A percentile compares a stretch with the other conserved stretches of the same genome.
Conservation (phyloP, 441 rosid species). For the Bocquillonia castaneifolia region DNA sequence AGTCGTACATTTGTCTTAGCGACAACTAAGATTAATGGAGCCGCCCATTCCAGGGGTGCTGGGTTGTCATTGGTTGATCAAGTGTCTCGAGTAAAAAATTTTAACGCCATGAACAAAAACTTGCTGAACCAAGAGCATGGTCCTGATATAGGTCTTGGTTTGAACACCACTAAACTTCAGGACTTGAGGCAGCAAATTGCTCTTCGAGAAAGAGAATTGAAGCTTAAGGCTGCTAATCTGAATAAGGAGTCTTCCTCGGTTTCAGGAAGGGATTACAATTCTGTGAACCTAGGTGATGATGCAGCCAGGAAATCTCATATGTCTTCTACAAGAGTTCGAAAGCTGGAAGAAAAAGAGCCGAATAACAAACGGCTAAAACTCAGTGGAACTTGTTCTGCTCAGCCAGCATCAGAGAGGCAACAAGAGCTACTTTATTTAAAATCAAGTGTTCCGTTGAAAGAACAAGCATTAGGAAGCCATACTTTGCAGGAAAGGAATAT, state of each 20-base stretch:
- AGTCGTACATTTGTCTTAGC: slow-evolving; percentile 41
- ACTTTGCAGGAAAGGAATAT: slow-evolving; percentile 23
- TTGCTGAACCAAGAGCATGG: slow-evolving; percentile 39
- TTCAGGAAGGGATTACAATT: slow-evolving; percentile 24
- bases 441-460: slow-evolving; percentile 33
- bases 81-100: slow-evolving; percentile 36
- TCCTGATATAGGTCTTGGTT: slow-evolving; percentile 39
- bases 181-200: slow-evolving; percentile 95
- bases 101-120: slow-evolving; percentile 33
- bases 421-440: slow-evolving; percentile 30
- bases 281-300: slow-evolving; percentile 30
- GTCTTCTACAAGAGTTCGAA: slow-evolving; percentile 36
- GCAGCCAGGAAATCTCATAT: slow-evolving; percentile 33
- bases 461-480: slow-evolving; percentile 26
- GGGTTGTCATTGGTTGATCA: slow-evolving; percentile 34
- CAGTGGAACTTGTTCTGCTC: slow-evolving; percentile 35
- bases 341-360: slow-evolving; percentile 45
- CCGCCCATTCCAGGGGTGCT: slow-evolving; percentile 36
- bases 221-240: slow-evolving; percentile 60
- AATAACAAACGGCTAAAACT: slow-evolving; percentile 62
- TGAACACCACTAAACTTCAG: slow-evolving; percentile 48
- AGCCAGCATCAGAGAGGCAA: slow-evolving; percentile 28
- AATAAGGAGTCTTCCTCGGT: slow-evolving; percentile 45
- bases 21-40: slow-evolving; percentile 33
- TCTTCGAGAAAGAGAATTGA: slow-evolving; percentile 70